Conservation (phyloP, 345 rosid genomes). For the Gossypium bickii region DNA sequence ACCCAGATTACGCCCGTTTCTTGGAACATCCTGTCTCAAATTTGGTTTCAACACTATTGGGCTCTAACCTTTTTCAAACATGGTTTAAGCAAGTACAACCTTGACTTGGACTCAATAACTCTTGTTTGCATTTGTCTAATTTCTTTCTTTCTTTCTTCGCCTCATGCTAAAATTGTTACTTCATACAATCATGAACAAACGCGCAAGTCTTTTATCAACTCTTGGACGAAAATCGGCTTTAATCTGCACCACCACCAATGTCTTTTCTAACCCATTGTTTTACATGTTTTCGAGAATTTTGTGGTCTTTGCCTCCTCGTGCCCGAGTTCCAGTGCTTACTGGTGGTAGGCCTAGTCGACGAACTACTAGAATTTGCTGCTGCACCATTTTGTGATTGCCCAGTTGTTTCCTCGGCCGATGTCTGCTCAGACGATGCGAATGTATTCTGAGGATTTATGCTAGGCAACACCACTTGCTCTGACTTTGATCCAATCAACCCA, state of each 20-base stretch:
- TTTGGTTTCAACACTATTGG: not conserved
- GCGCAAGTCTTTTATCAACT: not conserved
- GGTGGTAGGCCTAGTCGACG: slow-evolving; percentile 30
- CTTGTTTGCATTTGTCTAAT: not conserved
- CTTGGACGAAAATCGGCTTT: not conserved
- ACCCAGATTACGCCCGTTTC: not conserved
- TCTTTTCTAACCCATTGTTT: slow-evolving; percentile 47
- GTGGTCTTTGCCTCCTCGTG: slow-evolving; percentile 25
- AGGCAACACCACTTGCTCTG: slow-evolving; percentile 49
- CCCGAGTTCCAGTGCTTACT: slow-evolving; percentile 23
- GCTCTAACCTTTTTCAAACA: not conserved
- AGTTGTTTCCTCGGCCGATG: slow-evolving; percentile 28
- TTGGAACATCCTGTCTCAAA: not conserved
- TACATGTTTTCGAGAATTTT: slow-evolving; percentile 30
- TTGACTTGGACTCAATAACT: not conserved
- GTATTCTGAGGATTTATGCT: slow-evolving; percentile 71
- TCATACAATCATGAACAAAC: not conserved
- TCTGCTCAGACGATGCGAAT: slow-evolving; percentile 18
- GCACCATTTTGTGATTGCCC: slow-evolving; percentile 31
- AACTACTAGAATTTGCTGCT: slow-evolving; percentile 24
- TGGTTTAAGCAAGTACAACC: not conserved
- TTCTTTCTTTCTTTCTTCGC: not conserved
- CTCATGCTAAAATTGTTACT: not conserved
- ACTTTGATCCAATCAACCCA: slow-evolving; percentile 66
- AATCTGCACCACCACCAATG: slow-evolving; percentile 20